A percentile compares a stretch with the other conserved stretches of the same genome.
These are phyloP conservation scores for Zygotorulaspora danielsina DNA, from an alignment of 805 yeast species.

Conservation along the genomic window DNA sequence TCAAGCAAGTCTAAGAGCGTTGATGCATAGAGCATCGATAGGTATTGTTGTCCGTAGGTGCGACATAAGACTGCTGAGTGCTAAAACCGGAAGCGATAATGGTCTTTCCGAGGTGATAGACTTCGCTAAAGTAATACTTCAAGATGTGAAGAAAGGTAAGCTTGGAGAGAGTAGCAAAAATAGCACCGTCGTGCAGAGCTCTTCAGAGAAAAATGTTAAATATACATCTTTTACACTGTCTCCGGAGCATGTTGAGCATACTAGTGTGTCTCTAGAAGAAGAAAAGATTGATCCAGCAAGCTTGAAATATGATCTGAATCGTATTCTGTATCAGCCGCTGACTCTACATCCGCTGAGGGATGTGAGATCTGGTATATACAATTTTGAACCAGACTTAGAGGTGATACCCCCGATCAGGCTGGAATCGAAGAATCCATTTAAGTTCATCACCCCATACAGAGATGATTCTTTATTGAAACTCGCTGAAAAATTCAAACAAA, in stretches of 20 bases:
- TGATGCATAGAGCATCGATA: too few species aligned
- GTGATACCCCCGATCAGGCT: constrained; percentile 43
- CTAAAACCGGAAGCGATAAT: background rate
- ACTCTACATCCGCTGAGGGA: constrained; percentile 75
- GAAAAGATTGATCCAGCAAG: constrained; percentile 39
- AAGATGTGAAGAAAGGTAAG: constrained; percentile 1
- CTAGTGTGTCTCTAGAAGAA: constrained; percentile 11
- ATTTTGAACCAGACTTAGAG: constrained; percentile 59
- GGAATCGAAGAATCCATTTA: constrained; percentile 16
- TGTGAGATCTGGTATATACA: constrained; percentile 67
- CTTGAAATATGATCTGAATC: constrained; percentile 61
- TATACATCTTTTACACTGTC: constrained; percentile 9
- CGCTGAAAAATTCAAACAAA: constrained; percentile 35
- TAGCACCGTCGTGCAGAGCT: background rate
- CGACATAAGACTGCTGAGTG: too few species aligned
- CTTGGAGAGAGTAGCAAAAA: background rate
- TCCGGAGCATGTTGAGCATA: constrained; percentile 11
- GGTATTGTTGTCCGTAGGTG: too few species aligned
- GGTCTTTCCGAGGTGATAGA: background rate
- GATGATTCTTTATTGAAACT: constrained; percentile 51
- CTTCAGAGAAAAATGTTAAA: background rate
- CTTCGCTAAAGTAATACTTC: constrained; percentile 1
- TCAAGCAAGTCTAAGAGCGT: too few species aligned
- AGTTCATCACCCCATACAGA: constrained; percentile 62
- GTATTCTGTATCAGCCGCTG: constrained; percentile 69